phyloP scores from a whole-genome alignment of 371 early-diverging fungal genomes.

The Mortierella sp. region DNA sequence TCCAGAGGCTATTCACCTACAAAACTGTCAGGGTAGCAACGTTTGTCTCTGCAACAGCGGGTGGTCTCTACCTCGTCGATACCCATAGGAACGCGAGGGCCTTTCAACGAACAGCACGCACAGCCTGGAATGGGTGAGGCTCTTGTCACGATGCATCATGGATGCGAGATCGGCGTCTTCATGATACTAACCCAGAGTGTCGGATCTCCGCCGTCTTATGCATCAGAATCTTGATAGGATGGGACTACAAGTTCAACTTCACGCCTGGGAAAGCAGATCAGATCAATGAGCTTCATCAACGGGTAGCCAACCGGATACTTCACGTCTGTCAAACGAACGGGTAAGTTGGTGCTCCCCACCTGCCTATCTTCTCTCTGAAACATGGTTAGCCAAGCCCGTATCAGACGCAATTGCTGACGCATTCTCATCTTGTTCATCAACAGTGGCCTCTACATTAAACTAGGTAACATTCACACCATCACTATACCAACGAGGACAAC shows the following conservation, averaged over 20 bases:
- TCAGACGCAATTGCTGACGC: too few species aligned
- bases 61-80: slow-evolving; percentile 61
- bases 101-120: slow-evolving; percentile 64
- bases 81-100: slow-evolving; percentile 67
- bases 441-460: slow-evolving; percentile 89
- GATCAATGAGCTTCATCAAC: slow-evolving; percentile 71
- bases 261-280: slow-evolving; percentile 60
- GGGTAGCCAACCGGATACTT: slow-evolving; percentile 79
- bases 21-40: slow-evolving; percentile 25
- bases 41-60: slow-evolving; percentile 26
- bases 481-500: background rate
- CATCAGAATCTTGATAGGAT: slow-evolving; percentile 51
- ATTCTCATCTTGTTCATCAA: background rate
- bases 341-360: slow-evolving; percentile 11
- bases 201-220: background rate
- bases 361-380: background rate
- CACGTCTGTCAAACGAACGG: slow-evolving; percentile 86
- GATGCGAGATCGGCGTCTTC: too few species aligned
- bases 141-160: background rate
- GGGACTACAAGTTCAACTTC: slow-evolving; percentile 87
- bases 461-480: slow-evolving; percentile 39
- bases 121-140: slow-evolving; percentile 64
- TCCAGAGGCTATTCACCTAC: slow-evolving; percentile 34
- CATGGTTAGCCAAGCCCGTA: too few species aligned
- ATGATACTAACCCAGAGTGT: too few species aligned